Percentiles rank a stretch among this genome's conserved stretches.
Evolutionary conservation across 441 rosid genomes (phyloP).

Genomic region (Corymbia citriodora): DNA sequence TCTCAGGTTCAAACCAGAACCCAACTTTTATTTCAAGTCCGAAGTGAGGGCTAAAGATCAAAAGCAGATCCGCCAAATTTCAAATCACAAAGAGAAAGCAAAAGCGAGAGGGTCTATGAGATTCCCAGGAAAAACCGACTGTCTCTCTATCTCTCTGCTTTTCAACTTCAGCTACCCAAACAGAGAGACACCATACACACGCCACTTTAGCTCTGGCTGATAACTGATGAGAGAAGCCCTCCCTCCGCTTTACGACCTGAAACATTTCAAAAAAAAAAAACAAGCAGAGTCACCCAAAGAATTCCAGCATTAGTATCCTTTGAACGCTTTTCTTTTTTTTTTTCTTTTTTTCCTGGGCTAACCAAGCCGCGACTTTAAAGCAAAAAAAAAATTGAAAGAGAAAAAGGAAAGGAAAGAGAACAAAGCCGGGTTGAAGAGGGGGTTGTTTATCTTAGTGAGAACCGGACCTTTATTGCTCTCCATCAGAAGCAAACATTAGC

Average conservation of each 20-base stretch:
- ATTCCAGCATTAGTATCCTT: conserved; percentile 14
- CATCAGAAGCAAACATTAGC: conserved; percentile 32
- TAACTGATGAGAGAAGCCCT: conserved; percentile 2
- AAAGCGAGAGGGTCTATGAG: conserved; percentile 6
- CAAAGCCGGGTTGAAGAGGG: background rate
- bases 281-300: conserved; percentile 13
- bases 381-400: conserved; percentile 1
- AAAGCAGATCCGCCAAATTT: conserved; percentile 10
- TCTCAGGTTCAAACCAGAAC: conserved; percentile 2
- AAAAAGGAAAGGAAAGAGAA: conserved; percentile 3
- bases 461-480: conserved; percentile 27
- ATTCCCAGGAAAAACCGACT: conserved; percentile 13
- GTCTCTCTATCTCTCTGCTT: conserved; percentile 6
- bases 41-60: background rate
- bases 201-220: background rate
- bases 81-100: conserved; percentile 18
- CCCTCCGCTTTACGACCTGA: conserved; percentile 21
- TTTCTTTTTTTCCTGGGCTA: conserved; percentile 15
- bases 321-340: conserved; percentile 3
- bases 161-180: background rate
- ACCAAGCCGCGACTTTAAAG: conserved; percentile 25
- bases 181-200: conserved; percentile 2
- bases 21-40: background rate
- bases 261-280: conserved; percentile 17
- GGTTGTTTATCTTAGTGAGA: conserved; percentile 2